phyloP scores from a whole-genome alignment of 2,329 filamentous ascomycete species.

The Epichloe sp. region DNA sequence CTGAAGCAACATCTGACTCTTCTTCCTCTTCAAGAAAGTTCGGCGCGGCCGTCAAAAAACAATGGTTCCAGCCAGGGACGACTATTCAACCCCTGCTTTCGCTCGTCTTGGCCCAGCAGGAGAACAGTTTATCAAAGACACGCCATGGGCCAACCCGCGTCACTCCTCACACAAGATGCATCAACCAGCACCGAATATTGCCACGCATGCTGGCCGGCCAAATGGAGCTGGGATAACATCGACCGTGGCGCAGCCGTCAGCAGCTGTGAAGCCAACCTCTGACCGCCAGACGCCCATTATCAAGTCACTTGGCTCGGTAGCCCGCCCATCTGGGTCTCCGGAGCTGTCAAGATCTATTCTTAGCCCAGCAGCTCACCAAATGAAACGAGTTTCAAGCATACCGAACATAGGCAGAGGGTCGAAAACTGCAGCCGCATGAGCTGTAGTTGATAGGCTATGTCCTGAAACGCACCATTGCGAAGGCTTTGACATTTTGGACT shows the following conservation, averaged over 20 bases:
- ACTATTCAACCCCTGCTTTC: conserved; percentile 36
- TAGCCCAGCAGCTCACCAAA: conserved; percentile 18
- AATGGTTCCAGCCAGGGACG: conserved; percentile 29
- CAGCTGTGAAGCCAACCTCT: conserved; percentile 13
- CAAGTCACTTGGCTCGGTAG: conserved; percentile 15
- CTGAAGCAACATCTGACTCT: conserved; percentile 8
- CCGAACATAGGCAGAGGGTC: conserved; percentile 19
- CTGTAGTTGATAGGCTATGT: conserved; percentile 2
- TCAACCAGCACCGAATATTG: conserved; percentile 20
- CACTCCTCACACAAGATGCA: conserved; percentile 52
- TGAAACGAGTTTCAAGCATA: conserved; percentile 21
- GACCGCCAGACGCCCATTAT: conserved; percentile 12
- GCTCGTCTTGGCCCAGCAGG: conserved; percentile 51
- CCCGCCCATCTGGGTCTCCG: conserved; percentile 27
- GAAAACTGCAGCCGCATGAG: conserved; percentile 22
- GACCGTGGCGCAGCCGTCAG: conserved; percentile 5
- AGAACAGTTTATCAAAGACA: conserved; percentile 80
- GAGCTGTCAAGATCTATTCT: conserved; percentile 27
- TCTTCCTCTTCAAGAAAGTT: conserved; percentile 17
- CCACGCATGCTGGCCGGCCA: conserved; percentile 7
- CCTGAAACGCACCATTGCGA: not conserved
- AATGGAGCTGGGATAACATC: not conserved
- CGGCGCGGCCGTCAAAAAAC: conserved; percentile 23
- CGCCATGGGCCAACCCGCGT: conserved; percentile 85
- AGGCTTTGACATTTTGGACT: not conserved